These are phyloP conservation scores for Ilyonectria destructans DNA, from an alignment of 2,329 filamentous ascomycete species.

Conservation along the genomic window DNA sequence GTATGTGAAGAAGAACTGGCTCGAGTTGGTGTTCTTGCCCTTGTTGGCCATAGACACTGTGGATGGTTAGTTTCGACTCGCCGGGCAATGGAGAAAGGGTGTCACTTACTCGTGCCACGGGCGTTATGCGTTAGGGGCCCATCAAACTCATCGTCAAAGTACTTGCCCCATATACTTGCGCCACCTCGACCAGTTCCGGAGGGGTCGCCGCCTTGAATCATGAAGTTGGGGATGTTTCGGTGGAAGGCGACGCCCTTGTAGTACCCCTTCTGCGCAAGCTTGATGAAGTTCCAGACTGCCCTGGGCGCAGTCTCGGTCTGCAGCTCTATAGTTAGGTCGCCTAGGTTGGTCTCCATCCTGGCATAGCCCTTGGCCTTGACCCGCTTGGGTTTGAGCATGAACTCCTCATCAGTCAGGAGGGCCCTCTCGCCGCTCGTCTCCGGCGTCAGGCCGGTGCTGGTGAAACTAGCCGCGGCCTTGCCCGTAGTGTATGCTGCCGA, in stretches of 20 bases:
- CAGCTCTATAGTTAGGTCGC: constrained; percentile 89
- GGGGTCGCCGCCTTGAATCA: constrained; percentile 98
- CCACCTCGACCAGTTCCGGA: constrained; percentile 95
- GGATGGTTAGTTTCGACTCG: constrained; percentile 23
- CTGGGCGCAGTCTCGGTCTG: constrained; percentile 92
- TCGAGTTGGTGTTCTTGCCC: constrained; percentile 96
- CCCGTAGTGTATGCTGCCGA: constrained; percentile 93
- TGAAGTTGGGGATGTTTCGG: constrained; percentile 94
- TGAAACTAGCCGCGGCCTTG: constrained; percentile 92
- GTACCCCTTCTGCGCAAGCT: constrained; percentile 89
- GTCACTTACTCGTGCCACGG: constrained; percentile 73
- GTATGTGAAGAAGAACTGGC: constrained; percentile 96
- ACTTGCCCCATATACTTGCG: constrained; percentile 91
- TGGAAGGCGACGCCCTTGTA: constrained; percentile 91
- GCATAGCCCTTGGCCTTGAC: constrained; percentile 94
- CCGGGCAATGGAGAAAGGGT: constrained; percentile 54
- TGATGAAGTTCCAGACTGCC: constrained; percentile 97
- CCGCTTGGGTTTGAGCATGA: constrained; percentile 92
- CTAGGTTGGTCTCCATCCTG: constrained; percentile 88
- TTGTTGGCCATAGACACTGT: constrained; percentile 93
- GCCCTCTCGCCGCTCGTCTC: constrained; percentile 92
- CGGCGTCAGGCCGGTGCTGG: constrained; percentile 92
- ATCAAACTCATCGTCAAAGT: constrained; percentile 94
- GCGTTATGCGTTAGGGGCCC: constrained; percentile 88
- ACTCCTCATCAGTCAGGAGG: constrained; percentile 92